Conservation (phyloP, 345 rosid species). For the Citrus unshiu region DNA sequence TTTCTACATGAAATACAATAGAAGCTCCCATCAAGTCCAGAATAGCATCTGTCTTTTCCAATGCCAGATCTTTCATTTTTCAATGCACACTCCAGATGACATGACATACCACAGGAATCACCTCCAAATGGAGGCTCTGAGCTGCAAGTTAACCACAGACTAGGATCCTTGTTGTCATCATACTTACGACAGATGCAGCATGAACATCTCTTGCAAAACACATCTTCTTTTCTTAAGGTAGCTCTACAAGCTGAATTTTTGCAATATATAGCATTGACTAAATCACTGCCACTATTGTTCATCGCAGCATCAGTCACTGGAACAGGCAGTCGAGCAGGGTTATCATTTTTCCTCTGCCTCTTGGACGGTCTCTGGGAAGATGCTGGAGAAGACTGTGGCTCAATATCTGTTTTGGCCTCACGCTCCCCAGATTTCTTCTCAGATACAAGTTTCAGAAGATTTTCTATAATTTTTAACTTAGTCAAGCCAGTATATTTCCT, state of each 20-base stretch:
- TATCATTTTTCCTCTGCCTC: slow-evolving; percentile 66
- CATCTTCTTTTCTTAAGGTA: slow-evolving; percentile 48
- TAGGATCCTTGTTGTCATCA: slow-evolving; percentile 95
- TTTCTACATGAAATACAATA: slow-evolving; percentile 70
- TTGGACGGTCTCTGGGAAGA: slow-evolving; percentile 38
- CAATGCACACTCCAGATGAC: slow-evolving; percentile 88
- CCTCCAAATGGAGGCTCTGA: slow-evolving; percentile 61
- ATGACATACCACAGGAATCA: slow-evolving; percentile 77
- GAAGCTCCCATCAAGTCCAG: slow-evolving; percentile 70
- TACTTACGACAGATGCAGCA: slow-evolving; percentile 79
- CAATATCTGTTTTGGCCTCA: slow-evolving; percentile 31
- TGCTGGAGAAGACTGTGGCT: slow-evolving; percentile 33
- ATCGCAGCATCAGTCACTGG: slow-evolving; percentile 23
- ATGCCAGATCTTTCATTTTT: slow-evolving; percentile 65
- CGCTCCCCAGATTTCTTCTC: slow-evolving; percentile 52
- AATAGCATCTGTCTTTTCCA: slow-evolving; percentile 41
- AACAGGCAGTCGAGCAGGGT: slow-evolving; percentile 52
- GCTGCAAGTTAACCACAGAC: slow-evolving; percentile 84
- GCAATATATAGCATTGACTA: slow-evolving; percentile 42
- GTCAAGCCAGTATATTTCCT: slow-evolving; percentile 94
- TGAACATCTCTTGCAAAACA: slow-evolving; percentile 85
- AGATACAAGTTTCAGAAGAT: slow-evolving; percentile 71
- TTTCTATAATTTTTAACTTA: slow-evolving; percentile 87
- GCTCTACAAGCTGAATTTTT: slow-evolving; percentile 90
- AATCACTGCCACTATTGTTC: slow-evolving; percentile 27